Evolutionary conservation across 306 rosid genomes (phyloP).

Genomic region (Medicago truncatula): MtrunA17r5.0-ANR NC_053045.1:60236001-60236500

Average conservation of each 20-base stretch:
- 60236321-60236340: slow-evolving; percentile 35
- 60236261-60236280: slow-evolving; percentile 48
- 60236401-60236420: slow-evolving; percentile 34
- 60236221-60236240: slow-evolving; percentile 46
- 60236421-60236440: slow-evolving; percentile 33
- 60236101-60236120: slow-evolving; percentile 47
- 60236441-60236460: slow-evolving; percentile 56
- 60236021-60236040: slow-evolving; percentile 36
- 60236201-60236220: slow-evolving; percentile 32
- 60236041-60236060: slow-evolving; percentile 37
- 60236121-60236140: neutral
- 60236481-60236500: slow-evolving; percentile 63
- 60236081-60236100: slow-evolving; percentile 29
- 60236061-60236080: neutral
- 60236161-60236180: slow-evolving; percentile 25
- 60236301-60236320: slow-evolving; percentile 39
- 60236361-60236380: slow-evolving; percentile 29
- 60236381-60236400: slow-evolving; percentile 32
- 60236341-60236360: slow-evolving; percentile 33
- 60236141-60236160: slow-evolving; percentile 32
- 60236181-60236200: slow-evolving; percentile 32
- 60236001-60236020: too few relatives aligned
- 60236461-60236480: slow-evolving; percentile 68
- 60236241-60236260: slow-evolving; percentile 43
- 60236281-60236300: slow-evolving; percentile 31